phyloP scores from a whole-genome alignment of 129 eudicot genomes.

The Flaveria trinervia region DNA sequence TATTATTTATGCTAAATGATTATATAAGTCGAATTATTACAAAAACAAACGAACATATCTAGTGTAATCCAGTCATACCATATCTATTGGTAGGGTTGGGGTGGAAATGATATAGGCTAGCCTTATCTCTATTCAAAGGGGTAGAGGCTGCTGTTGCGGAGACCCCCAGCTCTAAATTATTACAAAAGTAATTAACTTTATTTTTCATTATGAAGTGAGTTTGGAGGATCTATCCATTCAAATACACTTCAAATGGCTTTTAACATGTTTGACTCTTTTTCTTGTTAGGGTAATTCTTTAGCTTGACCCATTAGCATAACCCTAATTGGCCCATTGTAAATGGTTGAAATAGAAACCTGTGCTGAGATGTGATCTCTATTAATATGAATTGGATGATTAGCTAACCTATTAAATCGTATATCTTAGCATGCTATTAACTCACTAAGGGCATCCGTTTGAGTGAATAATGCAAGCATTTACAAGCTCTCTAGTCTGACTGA shows the following conservation, averaged over 20 bases:
- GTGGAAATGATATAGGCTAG: too few relatives aligned
- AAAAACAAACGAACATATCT: too few relatives aligned
- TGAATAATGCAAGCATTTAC: constrained; percentile 1
- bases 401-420: not conserved
- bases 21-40: not conserved
- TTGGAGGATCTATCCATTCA: not conserved
- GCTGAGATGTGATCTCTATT: not conserved
- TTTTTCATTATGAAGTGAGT: not conserved
- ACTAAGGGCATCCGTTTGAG: not conserved
- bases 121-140: too few relatives aligned
- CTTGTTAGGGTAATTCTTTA: not conserved
- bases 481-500: constrained; percentile 15
- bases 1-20: not conserved
- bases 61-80: too few relatives aligned
- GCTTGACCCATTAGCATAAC: not conserved
- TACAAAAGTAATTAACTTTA: not conserved
- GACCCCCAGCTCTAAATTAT: not conserved
- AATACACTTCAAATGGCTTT: not conserved
- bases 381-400: constrained; percentile 16
- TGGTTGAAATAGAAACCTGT: not conserved
- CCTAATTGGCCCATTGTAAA: not conserved
- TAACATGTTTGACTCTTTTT: not conserved
- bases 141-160: too few relatives aligned
- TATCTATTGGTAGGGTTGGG: too few relatives aligned
- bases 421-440: not conserved